Conservation (phyloP, 2,329 filamentous ascomycete genomes). For the Pyrenophora graminea region DNA sequence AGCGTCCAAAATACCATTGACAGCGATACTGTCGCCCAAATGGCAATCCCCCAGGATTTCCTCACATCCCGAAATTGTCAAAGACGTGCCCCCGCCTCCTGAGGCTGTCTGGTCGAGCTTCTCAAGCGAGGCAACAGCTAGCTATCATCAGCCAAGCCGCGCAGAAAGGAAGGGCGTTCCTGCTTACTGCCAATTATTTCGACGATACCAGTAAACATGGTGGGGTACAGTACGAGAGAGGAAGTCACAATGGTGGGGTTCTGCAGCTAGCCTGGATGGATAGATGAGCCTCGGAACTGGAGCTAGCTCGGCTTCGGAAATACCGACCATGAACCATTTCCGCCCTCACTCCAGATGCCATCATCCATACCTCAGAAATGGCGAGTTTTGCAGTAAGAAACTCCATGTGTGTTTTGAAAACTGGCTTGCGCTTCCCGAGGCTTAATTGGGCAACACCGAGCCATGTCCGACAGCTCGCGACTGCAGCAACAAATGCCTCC, state of each 20-base stretch:
- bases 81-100: constrained; percentile 79
- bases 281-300: constrained; percentile 25
- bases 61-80: constrained; percentile 78
- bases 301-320: constrained; percentile 16
- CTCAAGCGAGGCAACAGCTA: constrained; percentile 83
- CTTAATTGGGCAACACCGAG: constrained; percentile 15
- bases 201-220: constrained; percentile 83
- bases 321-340: constrained; percentile 12
- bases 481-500: constrained; percentile 47
- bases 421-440: constrained; percentile 2
- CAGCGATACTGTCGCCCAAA: constrained; percentile 88
- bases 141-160: constrained; percentile 37
- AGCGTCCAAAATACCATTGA: constrained; percentile 72
- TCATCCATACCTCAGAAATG: constrained; percentile 16
- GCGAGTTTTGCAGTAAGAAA: constrained; percentile 16
- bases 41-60: constrained; percentile 81
- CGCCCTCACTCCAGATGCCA: background rate
- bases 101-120: constrained; percentile 72
- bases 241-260: constrained; percentile 26
- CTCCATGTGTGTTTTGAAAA: constrained; percentile 19
- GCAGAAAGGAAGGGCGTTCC: constrained; percentile 1
- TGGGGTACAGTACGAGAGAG: constrained; percentile 24
- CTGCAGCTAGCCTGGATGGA: constrained; percentile 11
- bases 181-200: constrained; percentile 77
- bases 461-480: constrained; percentile 48